Evolutionary conservation across 2,329 filamentous ascomycete genomes (phyloP).

Genomic region (Aureobasidium sp.): DNA sequence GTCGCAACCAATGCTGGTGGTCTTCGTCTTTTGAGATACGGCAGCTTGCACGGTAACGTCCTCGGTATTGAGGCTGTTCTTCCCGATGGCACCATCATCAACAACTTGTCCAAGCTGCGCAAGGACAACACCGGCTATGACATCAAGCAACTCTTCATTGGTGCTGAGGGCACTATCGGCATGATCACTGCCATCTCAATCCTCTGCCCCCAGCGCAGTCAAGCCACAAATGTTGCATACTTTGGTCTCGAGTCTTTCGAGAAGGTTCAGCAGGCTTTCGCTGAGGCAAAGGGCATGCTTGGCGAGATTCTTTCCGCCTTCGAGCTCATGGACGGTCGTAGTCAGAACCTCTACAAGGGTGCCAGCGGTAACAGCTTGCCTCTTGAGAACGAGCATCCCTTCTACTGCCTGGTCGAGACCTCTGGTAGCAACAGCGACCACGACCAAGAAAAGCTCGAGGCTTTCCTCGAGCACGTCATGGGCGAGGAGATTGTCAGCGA

Average conservation of each 20-base stretch:
- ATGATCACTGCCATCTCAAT: conserved; percentile 88
- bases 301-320: conserved; percentile 96
- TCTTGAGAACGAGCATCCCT: conserved; percentile 75
- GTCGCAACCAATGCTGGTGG: conserved; percentile 94
- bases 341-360: conserved; percentile 65
- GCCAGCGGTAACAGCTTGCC: conserved; percentile 72
- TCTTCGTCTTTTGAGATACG: conserved; percentile 80
- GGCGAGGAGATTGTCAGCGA: conserved; percentile 76
- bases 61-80: conserved; percentile 89
- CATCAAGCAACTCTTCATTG: conserved; percentile 93
- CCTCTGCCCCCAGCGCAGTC: conserved; percentile 76
- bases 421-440: conserved; percentile 92
- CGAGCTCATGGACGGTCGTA: conserved; percentile 87
- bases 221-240: conserved; percentile 89
- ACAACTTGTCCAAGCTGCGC: conserved; percentile 77
- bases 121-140: conserved; percentile 99
- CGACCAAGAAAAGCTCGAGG: conserved; percentile 80
- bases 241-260: conserved; percentile 88
- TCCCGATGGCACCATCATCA: conserved; percentile 83
- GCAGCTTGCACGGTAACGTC: conserved; percentile 86
- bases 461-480: conserved; percentile 89
- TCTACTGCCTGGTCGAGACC: conserved; percentile 96
- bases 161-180: conserved; percentile 88
- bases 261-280: conserved; percentile 76
- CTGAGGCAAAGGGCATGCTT: conserved; percentile 79